Evolutionary conservation across 2,329 filamentous ascomycete species (phyloP), one percentile per base, ranked within the genome.

Genomic region (Zasmidium angulare): DNA sequence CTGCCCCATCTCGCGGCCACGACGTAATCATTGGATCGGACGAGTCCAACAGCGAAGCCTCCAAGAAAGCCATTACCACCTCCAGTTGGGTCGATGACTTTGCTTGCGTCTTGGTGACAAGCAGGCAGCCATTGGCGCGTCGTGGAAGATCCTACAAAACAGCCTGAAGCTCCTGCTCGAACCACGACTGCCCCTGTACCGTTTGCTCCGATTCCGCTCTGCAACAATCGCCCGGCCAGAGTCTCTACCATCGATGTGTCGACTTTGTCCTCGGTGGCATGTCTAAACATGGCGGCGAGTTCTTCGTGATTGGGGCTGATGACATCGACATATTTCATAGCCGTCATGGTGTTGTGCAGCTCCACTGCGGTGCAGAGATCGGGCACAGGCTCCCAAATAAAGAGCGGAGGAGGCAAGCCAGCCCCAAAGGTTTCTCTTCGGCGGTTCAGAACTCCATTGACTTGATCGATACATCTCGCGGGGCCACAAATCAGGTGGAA

Each of bases 311-410:
- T 99, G 0, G 95, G 95, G 64, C 84, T 87, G 53, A 89, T 78
- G 14, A 88, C 78, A 63, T 88, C 81, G 22, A 89, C 80, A 46
- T 78, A 71, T 55, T 75, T 75, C 40, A 84, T 75, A 4, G 85
- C 84, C 57, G 78, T 73, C 20, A 82, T 72, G 57, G 84, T 84
- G 20, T 79, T 81, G 0, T 78, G 71, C 20, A 84, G 73, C 62
- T 88, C 81, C 31, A 86, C 85, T 0, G 91, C 87, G 0, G 84
- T 88, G 74, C 93, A 97, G 1, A 91, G 82, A 74, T 97, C 91
- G 1, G 95, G 95, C 1, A 97, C 90, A 0, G 95, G 95, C 73
- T 99, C 95, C 93, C 93, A 99, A 54, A 98, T 85, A 72, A 97
- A 91, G 6, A 92, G 76, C 1, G 93, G 80, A 3, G 9, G 52